Percentiles rank a stretch among this genome's conserved stretches.
phyloP scores from a whole-genome alignment of 331 rosid species.

The Dryas integrifolia region DNA sequence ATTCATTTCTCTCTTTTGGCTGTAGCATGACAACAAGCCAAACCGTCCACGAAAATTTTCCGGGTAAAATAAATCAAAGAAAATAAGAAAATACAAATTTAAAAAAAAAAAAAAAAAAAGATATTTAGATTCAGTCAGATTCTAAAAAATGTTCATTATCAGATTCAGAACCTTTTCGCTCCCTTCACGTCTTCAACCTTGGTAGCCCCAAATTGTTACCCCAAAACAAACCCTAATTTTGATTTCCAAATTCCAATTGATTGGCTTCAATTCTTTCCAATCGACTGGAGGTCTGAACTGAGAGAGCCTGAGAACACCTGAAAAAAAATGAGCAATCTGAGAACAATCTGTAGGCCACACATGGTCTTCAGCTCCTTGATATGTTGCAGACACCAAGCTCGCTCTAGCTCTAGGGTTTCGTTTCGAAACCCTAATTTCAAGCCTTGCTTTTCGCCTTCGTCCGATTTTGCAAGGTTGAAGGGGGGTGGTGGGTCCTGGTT shows the following conservation, averaged over 20 bases:
- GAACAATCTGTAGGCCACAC: constrained; percentile 51
- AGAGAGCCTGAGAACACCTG: constrained; percentile 1
- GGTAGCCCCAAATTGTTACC: neutral
- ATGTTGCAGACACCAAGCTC: constrained; percentile 48
- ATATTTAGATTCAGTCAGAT: constrained; percentile 37
- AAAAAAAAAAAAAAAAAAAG: neutral
- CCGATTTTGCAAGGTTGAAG: constrained; percentile 36
- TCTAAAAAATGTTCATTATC: constrained; percentile 27
- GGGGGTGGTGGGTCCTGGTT: constrained; percentile 39
- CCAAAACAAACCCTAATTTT: neutral
- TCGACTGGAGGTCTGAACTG: neutral
- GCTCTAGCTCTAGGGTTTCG: constrained; percentile 34
- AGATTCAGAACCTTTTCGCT: constrained; percentile 33
- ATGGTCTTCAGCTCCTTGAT: constrained; percentile 54
- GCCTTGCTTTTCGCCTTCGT: constrained; percentile 31
- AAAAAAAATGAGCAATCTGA: constrained; percentile 57
- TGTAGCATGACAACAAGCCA: neutral
- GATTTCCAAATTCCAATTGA: neutral
- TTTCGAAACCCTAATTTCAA: constrained; percentile 48
- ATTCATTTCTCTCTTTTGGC: neutral
- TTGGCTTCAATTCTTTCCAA: neutral
- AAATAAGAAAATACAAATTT: neutral
- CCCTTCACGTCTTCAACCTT: constrained; percentile 35
- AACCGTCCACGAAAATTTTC: constrained; percentile 37
- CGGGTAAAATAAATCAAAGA: neutral